Conservation (phyloP, 2,329 filamentous ascomycete genomes). For the Westerdykella sp. region DNA sequence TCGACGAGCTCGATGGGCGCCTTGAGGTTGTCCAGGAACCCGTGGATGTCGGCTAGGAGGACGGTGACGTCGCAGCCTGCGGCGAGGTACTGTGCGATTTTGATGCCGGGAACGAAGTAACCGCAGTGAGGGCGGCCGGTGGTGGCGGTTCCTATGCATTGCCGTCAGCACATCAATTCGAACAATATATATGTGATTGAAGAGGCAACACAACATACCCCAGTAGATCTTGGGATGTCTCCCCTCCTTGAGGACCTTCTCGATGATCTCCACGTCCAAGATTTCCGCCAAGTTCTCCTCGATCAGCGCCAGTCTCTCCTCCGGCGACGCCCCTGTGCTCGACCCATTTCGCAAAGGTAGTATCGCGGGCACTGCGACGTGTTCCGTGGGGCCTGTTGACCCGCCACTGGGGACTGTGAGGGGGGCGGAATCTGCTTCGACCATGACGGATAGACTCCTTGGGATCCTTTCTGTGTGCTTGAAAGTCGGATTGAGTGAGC, state of each 20-base stretch:
- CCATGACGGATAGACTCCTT: background rate
- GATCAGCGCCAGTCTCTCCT: slow-evolving; percentile 69
- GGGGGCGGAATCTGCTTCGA: background rate
- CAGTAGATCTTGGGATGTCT: slow-evolving; percentile 76
- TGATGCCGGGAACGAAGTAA: slow-evolving; percentile 83
- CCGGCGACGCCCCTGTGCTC: slow-evolving; percentile 7
- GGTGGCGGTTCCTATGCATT: slow-evolving; percentile 60
- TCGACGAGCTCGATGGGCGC: slow-evolving; percentile 83
- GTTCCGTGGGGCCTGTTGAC: background rate
- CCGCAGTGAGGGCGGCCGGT: slow-evolving; percentile 85
- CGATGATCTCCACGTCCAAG: slow-evolving; percentile 77
- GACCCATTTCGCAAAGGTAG: background rate
- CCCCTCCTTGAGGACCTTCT: slow-evolving; percentile 60
- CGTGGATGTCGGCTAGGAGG: slow-evolving; percentile 60
- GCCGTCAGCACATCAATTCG: background rate
- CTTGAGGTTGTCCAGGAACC: slow-evolving; percentile 77
- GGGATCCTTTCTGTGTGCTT: too few species aligned
- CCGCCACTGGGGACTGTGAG: background rate
- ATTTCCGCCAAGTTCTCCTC: slow-evolving; percentile 74
- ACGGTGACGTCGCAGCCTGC: slow-evolving; percentile 79
- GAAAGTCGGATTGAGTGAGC: too few species aligned
- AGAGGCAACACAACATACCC: slow-evolving; percentile 37
- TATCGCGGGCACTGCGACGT: background rate
- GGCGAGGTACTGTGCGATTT: slow-evolving; percentile 79
- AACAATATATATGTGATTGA: slow-evolving; percentile 19